Evolutionary conservation across 441 rosid species (phyloP).

Genomic region (Adansonia grandidieri): DNA sequence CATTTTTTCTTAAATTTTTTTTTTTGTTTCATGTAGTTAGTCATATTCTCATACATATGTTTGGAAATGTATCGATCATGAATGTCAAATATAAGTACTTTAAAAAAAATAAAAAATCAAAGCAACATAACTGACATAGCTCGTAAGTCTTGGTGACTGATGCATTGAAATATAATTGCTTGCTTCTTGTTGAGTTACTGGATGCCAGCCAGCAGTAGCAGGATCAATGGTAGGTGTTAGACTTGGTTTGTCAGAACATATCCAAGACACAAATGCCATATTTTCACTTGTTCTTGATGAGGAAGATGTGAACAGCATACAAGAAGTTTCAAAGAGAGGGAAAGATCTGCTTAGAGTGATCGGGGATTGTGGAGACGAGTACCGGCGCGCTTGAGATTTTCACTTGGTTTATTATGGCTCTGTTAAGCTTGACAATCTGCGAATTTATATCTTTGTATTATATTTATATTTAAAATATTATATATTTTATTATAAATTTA

Average conservation of each 20-base stretch:
- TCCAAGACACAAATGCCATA: conserved; percentile 69
- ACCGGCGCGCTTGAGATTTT: conserved; percentile 46
- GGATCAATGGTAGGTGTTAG: conserved; percentile 86
- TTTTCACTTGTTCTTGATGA: conserved; percentile 78
- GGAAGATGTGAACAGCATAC: conserved; percentile 63
- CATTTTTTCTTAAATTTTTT: too few relatives aligned
- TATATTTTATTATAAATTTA: neutral
- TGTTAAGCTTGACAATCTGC: too few relatives aligned
- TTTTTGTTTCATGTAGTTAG: too few relatives aligned
- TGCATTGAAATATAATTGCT: conserved; percentile 3
- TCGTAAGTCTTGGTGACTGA: neutral
- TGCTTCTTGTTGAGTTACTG: conserved; percentile 22
- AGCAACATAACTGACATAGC: too few relatives aligned
- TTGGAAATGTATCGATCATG: too few relatives aligned
- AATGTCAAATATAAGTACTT: too few relatives aligned
- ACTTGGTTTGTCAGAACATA: conserved; percentile 74
- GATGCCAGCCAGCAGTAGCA: conserved; percentile 63
- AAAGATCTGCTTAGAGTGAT: conserved; percentile 78
- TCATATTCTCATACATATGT: too few relatives aligned
- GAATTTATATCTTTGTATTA: too few relatives aligned
- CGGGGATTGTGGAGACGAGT: conserved; percentile 96
- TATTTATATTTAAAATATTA: neutral
- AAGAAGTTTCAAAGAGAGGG: conserved; percentile 59
- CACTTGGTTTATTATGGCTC: neutral
- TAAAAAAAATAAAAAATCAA: too few relatives aligned